These are phyloP conservation scores for Akebia trifoliata DNA, from an alignment of 164 flowering plant species.

Conservation along the genomic window DNA sequence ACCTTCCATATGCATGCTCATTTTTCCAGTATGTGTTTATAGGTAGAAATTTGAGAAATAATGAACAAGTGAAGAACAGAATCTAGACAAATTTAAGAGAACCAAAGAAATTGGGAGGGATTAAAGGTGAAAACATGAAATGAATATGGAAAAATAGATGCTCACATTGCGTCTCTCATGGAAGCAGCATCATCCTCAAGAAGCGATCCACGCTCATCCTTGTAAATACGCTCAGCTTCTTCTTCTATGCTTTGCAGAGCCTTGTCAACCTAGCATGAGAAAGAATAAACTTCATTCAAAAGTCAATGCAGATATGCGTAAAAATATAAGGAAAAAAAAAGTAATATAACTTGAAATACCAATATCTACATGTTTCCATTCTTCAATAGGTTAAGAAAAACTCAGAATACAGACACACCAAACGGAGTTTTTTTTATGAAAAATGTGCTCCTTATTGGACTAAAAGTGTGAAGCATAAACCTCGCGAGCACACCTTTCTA, in stretches of 20 bases:
- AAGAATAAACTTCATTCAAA: background rate
- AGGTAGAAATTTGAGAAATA: background rate
- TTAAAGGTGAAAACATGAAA: background rate
- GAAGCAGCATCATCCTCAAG: conserved; percentile 95
- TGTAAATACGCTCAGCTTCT: conserved; percentile 91
- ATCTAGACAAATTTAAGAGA: background rate
- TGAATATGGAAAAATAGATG: background rate
- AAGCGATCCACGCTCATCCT: conserved; percentile 76
- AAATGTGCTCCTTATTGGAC: no score
- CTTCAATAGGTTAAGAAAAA: background rate
- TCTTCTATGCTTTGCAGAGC: conserved; percentile 90
- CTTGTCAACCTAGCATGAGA: conserved; percentile 70
- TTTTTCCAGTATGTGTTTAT: no score
- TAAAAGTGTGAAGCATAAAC: no score
- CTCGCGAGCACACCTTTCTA: no score
- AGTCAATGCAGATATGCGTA: background rate
- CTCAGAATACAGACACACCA: no score
- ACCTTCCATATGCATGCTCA: no score
- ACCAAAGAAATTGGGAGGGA: background rate
- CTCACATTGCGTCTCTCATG: conserved; percentile 94
- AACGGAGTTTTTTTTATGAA: no score
- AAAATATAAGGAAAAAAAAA: background rate
- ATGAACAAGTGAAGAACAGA: background rate
- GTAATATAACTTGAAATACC: background rate
- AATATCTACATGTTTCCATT: background rate